Evolutionary conservation across 805 yeast species (phyloP), one percentile per base, ranked within the genome.

Genomic region (Cyberlindnera japonica): DNA sequence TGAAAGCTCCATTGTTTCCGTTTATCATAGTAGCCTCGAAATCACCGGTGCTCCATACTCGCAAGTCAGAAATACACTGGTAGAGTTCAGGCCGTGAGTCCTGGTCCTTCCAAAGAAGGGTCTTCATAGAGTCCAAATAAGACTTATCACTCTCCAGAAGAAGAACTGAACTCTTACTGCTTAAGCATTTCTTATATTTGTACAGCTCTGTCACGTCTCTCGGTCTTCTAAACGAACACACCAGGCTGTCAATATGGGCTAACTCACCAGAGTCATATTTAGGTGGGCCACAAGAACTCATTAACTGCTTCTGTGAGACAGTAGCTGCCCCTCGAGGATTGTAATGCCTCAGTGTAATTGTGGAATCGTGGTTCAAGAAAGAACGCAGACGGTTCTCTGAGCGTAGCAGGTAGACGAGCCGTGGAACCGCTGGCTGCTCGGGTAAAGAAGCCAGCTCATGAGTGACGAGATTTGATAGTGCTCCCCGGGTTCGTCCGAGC

Each of bases 81-180:
- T 46, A 77, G 6, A 88, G 44, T 13, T 65, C 68, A 0, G 96
- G 96, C 38, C 77, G 58, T 1, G 45, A 32, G 0, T 47, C 51
- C 2, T 45, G 37, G 3, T 61, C 53, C 4, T 77, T 77, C 89
- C 91, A 85, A 7, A 77, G 60, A 10, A 57, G 51, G 2, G 62
- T 56, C n/a, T 66, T 57, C 10, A 87, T 51, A 5, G 35, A 37
- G 23, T 41, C 65, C 59, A 11, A 74, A 75, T 8, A 72, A 57
- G 30, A 77, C 69, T 89, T 91, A 56, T 86, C 87, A 41, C 87
- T 95, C n/a, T 67, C 60, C 13, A 90, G 51, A 17, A 90, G 59
- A 33, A 90, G 48, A 3, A 89, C 59, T 41, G 77, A 79, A 1
- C 90, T 72, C 3, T 64, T 55, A 13, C 67, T 58, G 36, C 68